phyloP scores from a whole-genome alignment of 2,329 filamentous ascomycete species.

The Aspergillus candidus region DNA sequence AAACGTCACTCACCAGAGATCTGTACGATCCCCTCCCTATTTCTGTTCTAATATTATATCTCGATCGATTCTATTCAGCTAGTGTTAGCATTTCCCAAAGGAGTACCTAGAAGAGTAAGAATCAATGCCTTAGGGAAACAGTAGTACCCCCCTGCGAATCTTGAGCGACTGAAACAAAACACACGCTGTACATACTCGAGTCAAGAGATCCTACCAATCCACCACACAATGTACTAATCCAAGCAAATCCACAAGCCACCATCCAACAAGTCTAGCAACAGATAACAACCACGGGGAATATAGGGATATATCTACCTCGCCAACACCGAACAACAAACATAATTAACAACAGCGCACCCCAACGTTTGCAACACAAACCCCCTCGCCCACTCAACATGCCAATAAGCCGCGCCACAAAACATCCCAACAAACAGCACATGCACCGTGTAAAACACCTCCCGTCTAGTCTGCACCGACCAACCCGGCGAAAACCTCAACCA shows the following conservation, averaged over 20 bases:
- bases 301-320: constrained; percentile 2
- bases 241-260: not conserved
- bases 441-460: constrained; percentile 48
- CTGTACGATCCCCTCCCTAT: no score
- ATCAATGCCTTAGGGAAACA: no score
- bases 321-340: constrained; percentile 22
- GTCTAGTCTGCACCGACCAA: constrained; percentile 25
- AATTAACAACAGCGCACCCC: constrained; percentile 42
- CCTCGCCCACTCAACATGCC: constrained; percentile 52
- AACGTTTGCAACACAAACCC: constrained; percentile 49
- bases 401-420: constrained; percentile 47
- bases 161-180: no score
- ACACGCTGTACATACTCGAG: no score
- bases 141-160: no score
- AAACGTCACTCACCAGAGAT: no score
- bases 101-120: no score
- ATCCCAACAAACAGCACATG: constrained; percentile 49
- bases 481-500: constrained; percentile 6
- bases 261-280: not conserved
- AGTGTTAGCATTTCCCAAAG: no score
- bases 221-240: not conserved
- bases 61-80: no score
- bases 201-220: no score
- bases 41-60: no score
- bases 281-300: not conserved